Percentiles rank a stretch among this genome's conserved stretches.
Conservation (phyloP, 2,329 filamentous ascomycete genomes). For the Orbilia quercus region DNA sequence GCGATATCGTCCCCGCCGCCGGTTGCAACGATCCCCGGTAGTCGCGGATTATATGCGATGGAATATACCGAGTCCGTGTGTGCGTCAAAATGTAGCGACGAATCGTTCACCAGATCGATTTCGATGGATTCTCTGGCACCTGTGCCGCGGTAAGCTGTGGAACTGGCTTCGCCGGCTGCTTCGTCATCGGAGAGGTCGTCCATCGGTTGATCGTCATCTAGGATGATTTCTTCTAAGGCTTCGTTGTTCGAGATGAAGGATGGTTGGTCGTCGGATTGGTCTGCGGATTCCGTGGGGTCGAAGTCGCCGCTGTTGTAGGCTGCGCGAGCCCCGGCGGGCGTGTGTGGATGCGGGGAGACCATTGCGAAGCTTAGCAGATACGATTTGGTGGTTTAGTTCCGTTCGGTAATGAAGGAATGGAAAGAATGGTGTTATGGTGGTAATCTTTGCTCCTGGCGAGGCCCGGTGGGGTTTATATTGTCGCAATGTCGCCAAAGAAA, state of each 20-base stretch:
- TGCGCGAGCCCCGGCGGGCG: conserved; percentile 36
- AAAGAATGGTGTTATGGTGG: conserved; percentile 11
- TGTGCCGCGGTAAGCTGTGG: conserved; percentile 39
- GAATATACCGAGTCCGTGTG: conserved; percentile 94
- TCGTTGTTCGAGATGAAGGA: conserved; percentile 82
- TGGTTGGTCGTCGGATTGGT: conserved; percentile 71
- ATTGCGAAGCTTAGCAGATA: not conserved
- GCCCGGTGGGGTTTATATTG: conserved; percentile 33
- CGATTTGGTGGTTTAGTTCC: not conserved
- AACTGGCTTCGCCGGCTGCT: conserved; percentile 67
- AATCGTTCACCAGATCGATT: conserved; percentile 88
- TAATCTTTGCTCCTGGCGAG: not conserved
- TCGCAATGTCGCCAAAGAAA: conserved; percentile 9
- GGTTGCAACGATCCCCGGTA: conserved; percentile 79
- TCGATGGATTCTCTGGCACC: conserved; percentile 70
- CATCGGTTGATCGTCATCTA: conserved; percentile 81
- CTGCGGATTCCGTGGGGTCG: conserved; percentile 26
- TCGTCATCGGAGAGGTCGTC: conserved; percentile 77
- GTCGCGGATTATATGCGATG: conserved; percentile 88
- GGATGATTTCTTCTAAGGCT: conserved; percentile 77
- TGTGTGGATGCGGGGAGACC: conserved; percentile 48
- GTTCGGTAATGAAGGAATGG: not conserved
- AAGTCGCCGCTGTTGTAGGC: conserved; percentile 44
- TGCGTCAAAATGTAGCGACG: conserved; percentile 86
- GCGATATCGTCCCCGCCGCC: conserved; percentile 87